A percentile compares a stretch with the other conserved stretches of the same genome.
These are phyloP conservation scores for Aureobasidium sp. DNA, from an alignment of 2,329 filamentous ascomycete genomes.

Conservation along the genomic window DNA sequence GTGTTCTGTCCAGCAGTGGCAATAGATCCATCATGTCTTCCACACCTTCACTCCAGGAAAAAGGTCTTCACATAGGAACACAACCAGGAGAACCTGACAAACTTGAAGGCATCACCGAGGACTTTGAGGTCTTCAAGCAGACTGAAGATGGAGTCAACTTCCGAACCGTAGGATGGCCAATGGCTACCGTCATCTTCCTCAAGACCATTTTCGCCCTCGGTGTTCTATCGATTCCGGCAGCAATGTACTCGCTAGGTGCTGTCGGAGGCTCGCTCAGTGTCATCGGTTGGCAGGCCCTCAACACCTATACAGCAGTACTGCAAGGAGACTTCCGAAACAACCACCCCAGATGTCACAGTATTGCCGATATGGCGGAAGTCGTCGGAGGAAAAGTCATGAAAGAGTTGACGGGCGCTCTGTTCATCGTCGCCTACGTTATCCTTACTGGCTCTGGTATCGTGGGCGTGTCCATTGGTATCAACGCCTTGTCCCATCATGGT, in stretches of 20 bases:
- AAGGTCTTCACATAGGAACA: not conserved
- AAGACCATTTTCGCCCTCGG: conserved; percentile 41
- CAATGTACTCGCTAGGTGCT: conserved; percentile 40
- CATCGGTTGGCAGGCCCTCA: conserved; percentile 39
- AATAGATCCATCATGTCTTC: not conserved
- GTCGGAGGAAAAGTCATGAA: conserved; percentile 44
- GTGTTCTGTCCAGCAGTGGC: not conserved
- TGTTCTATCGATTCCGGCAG: conserved; percentile 40
- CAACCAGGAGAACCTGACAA: conserved; percentile 31
- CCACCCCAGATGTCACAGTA: conserved; percentile 43
- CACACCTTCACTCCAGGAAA: not conserved
- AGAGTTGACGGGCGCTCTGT: conserved; percentile 47
- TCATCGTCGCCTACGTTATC: conserved; percentile 50
- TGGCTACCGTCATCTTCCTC: conserved; percentile 44
- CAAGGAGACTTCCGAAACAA: conserved; percentile 44
- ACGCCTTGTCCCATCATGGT: conserved; percentile 50
- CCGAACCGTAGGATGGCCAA: conserved; percentile 44
- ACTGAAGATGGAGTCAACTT: conserved; percentile 42
- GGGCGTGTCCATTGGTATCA: conserved; percentile 50
- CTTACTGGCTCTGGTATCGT: conserved; percentile 50
- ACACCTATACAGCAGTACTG: conserved; percentile 40
- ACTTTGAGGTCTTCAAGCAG: conserved; percentile 43
- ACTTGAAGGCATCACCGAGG: conserved; percentile 33
- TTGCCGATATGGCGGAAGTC: conserved; percentile 50
- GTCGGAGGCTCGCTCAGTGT: conserved; percentile 40